Evolutionary conservation across 176 grass and related monocot genomes (phyloP).

Genomic region (Cocos nucifera): DNA sequence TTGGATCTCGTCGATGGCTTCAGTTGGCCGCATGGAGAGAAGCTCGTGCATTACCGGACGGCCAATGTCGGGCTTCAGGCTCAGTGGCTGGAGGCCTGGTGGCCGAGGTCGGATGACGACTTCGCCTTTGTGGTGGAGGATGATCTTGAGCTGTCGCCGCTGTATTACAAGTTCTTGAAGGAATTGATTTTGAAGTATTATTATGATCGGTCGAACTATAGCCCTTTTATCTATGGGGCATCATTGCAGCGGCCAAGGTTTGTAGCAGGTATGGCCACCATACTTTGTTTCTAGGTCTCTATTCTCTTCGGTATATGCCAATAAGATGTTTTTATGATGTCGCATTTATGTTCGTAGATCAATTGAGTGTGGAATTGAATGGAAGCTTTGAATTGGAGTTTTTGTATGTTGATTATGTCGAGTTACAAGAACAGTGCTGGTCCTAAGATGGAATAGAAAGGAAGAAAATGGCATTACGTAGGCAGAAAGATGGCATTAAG

Average conservation of each 20-base stretch:
- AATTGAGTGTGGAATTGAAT: no score
- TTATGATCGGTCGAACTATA: constrained; percentile 70
- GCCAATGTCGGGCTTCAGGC: constrained; percentile 76
- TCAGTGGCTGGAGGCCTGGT: constrained; percentile 97
- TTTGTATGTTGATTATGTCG: no score
- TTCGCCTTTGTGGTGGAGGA: constrained; percentile 96
- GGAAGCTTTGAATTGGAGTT: no score
- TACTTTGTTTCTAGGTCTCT: neutral
- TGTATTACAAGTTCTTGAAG: constrained; percentile 77
- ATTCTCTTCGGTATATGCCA: neutral
- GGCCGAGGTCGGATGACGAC: constrained; percentile 81
- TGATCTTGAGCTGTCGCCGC: constrained; percentile 79
- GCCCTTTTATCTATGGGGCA: constrained; percentile 61
- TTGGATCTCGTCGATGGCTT: constrained; percentile 44
- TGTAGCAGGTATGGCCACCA: constrained; percentile 52
- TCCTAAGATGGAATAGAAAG: no score
- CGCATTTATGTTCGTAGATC: no score
- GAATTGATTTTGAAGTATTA: constrained; percentile 59
- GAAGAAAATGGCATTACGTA: no score
- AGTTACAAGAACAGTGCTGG: no score
- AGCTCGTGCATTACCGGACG: constrained; percentile 52
- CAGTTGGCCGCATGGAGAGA: constrained; percentile 66
- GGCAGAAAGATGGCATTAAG: no score
- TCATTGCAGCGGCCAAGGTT: constrained; percentile 88
- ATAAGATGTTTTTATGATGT: no score